phyloP scores from a whole-genome alignment of 805 yeast species.

The Candida sakaeoensis region DNA sequence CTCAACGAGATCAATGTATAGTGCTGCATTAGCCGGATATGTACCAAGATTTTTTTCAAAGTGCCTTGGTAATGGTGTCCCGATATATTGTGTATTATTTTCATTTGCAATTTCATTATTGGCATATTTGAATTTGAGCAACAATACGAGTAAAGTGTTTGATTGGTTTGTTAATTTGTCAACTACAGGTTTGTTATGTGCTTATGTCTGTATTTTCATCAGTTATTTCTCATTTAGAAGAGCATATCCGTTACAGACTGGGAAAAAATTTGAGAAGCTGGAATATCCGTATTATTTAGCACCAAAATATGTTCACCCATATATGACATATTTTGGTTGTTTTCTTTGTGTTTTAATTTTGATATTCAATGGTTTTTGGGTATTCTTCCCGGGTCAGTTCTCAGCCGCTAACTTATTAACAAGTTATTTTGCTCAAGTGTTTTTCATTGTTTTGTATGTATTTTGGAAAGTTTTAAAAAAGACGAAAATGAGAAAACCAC shows the following conservation, averaged over 20 bases:
- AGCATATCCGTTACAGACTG: slow-evolving; percentile 26
- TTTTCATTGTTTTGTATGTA: slow-evolving; percentile 20
- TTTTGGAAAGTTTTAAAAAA: slow-evolving; percentile 32
- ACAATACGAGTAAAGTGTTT: slow-evolving; percentile 27
- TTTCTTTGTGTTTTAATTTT: slow-evolving; percentile 22
- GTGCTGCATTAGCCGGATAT: slow-evolving; percentile 34
- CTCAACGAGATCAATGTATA: slow-evolving; percentile 31
- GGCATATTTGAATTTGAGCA: slow-evolving; percentile 26
- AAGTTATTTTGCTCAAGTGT: slow-evolving; percentile 35
- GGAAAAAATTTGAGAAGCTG: slow-evolving; percentile 14
- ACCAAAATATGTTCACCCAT: slow-evolving; percentile 22
- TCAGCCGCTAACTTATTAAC: slow-evolving; percentile 35
- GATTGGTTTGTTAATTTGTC: slow-evolving; percentile 35
- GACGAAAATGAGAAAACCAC: slow-evolving; percentile 26
- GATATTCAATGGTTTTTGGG: slow-evolving; percentile 40
- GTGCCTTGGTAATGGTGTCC: slow-evolving; percentile 32
- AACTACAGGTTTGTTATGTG: slow-evolving; percentile 31
- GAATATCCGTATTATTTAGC: slow-evolving; percentile 16
- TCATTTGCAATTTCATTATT: slow-evolving; percentile 19
- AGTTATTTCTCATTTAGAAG: slow-evolving; percentile 29
- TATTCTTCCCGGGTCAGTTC: slow-evolving; percentile 35
- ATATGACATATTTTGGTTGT: slow-evolving; percentile 22
- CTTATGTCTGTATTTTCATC: slow-evolving; percentile 28
- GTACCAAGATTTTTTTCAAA: slow-evolving; percentile 30
- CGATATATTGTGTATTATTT: slow-evolving; percentile 26